Base-by-base conservation (phyloP, 108 stramenopile genomes). In the Stephanodiscus triporus region DNA sequence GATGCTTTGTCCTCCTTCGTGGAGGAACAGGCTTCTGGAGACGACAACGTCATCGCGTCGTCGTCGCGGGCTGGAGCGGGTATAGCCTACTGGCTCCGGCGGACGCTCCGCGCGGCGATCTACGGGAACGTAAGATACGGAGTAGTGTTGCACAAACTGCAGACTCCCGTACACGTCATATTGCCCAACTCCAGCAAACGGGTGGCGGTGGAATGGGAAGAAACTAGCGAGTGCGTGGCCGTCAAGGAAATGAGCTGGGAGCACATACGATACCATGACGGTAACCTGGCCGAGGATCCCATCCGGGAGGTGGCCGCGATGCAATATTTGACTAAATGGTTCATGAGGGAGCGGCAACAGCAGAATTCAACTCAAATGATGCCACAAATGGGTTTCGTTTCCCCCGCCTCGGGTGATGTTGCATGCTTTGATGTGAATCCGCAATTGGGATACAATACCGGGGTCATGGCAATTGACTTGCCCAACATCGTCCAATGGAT, bases 301-400 rank as follows among this genome's bases (percentile, higher is more conserved):
- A 87, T 95, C 30, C 88, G 90, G 72, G 93, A 94, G 72, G 84
- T 91, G n/a, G 78, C 89, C 6, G 85, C 91, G n/a, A 91, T 94
- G 93, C 89, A 94, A 60, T 87, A 87, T 70, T 65, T 94, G 50
- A 73, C 76, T 38, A 70, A 62, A 26, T 87, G 85, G 84, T 58
- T 75, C 27, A 50, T 59, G 29, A 59, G 34, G 19, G 68, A 67
- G 49, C 55, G 73, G 9, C 73, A 74, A 26, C 58, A 64, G 56
- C 65, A 66, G 43, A 40, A 40, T 64, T 29, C 45, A 13, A 72
- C 49, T 24, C 71, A 72, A 27, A 22, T 38, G 38, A 42, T 14
- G 58, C 70, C 68, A 40, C 51, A 47, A 7, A 40, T 43, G 51
- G 49, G 49, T 5, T n/a, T 50, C 49, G 51, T 6, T 53, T 22